These are phyloP conservation scores for Houttuynia cordata DNA, from an alignment of 164 flowering plant species.

Conservation along the genomic window DNA sequence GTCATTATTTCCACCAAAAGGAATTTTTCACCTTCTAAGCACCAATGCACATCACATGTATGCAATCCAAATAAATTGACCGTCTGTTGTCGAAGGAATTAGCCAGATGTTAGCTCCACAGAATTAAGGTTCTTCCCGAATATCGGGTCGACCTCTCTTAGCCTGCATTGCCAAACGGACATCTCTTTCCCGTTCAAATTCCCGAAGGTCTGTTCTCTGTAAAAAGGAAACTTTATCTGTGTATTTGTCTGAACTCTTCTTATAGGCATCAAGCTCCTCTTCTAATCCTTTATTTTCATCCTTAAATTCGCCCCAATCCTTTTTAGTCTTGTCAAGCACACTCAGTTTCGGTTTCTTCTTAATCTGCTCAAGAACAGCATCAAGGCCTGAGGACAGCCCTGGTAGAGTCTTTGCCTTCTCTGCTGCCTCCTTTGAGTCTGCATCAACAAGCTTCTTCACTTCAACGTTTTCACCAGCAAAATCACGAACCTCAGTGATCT, in stretches of 20 bases:
- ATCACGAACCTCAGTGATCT: slow-evolving; percentile 80
- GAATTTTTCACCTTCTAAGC: background rate
- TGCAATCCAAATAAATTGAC: background rate
- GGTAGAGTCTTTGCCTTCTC: slow-evolving; percentile 45
- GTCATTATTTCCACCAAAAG: background rate
- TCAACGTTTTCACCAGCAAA: slow-evolving; percentile 87
- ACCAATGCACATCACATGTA: background rate
- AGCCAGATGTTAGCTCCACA: background rate
- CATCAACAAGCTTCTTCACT: slow-evolving; percentile 67
- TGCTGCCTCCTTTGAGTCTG: slow-evolving; percentile 63
- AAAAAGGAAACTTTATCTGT: slow-evolving; percentile 76
- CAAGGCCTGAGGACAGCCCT: slow-evolving; percentile 64
- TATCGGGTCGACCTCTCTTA: slow-evolving; percentile 44
- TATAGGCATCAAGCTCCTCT: slow-evolving; percentile 88
- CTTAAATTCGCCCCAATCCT: slow-evolving; percentile 97
- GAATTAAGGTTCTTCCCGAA: slow-evolving; percentile 40
- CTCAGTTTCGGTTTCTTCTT: slow-evolving; percentile 91
- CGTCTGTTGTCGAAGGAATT: background rate
- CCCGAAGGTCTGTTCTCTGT: slow-evolving; percentile 68
- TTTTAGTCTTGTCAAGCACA: slow-evolving; percentile 91
- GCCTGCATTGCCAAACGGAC: slow-evolving; percentile 74
- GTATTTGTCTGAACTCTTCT: slow-evolving; percentile 93
- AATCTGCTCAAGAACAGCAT: slow-evolving; percentile 84
- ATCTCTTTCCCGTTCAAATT: slow-evolving; percentile 91
- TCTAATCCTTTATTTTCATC: slow-evolving; percentile 75